phyloP scores from a whole-genome alignment of 441 rosid genomes.

The Jatropha podagrica region DNA sequence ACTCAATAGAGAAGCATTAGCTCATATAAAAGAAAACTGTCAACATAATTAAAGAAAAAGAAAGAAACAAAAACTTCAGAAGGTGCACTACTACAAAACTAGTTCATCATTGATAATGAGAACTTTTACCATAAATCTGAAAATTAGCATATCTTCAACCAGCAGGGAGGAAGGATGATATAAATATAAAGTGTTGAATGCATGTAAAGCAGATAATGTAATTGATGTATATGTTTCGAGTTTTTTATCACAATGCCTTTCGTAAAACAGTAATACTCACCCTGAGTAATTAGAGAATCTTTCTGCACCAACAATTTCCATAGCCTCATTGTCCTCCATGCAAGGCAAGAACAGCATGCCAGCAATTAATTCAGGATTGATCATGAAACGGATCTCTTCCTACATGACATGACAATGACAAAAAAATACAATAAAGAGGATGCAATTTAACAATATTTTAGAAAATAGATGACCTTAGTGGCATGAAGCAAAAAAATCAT shows the following conservation, averaged over 20 bases:
- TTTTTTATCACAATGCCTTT: slow-evolving; percentile 12
- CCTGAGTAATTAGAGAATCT: slow-evolving; percentile 82
- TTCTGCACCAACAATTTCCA: slow-evolving; percentile 84
- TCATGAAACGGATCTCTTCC: slow-evolving; percentile 99
- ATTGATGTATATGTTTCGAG: neutral
- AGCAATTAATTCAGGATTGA: slow-evolving; percentile 87
- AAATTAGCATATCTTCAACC: slow-evolving; percentile 11
- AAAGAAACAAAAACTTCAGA: neutral
- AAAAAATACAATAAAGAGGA: slow-evolving; percentile 5
- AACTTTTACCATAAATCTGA: slow-evolving; percentile 2
- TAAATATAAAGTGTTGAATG: slow-evolving; percentile 4
- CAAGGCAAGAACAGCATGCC: slow-evolving; percentile 93
- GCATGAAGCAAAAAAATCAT: slow-evolving; percentile 19
- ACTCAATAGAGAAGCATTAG: slow-evolving; percentile 9
- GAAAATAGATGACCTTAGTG: slow-evolving; percentile 7
- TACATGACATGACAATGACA: slow-evolving; percentile 29
- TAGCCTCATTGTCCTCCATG: slow-evolving; percentile 86
- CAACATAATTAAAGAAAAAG: neutral
- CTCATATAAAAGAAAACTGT: neutral
- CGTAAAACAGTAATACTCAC: slow-evolving; percentile 37
- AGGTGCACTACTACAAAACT: neutral
- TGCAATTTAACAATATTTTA: slow-evolving; percentile 1
- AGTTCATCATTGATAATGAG: neutral
- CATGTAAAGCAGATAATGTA: slow-evolving; percentile 4
- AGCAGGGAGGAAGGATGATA: neutral